A percentile compares a stretch with the other conserved stretches of the same genome.
phyloP scores from a whole-genome alignment of 2,329 filamentous ascomycete genomes.

The Penicillium frequentans region DNA sequence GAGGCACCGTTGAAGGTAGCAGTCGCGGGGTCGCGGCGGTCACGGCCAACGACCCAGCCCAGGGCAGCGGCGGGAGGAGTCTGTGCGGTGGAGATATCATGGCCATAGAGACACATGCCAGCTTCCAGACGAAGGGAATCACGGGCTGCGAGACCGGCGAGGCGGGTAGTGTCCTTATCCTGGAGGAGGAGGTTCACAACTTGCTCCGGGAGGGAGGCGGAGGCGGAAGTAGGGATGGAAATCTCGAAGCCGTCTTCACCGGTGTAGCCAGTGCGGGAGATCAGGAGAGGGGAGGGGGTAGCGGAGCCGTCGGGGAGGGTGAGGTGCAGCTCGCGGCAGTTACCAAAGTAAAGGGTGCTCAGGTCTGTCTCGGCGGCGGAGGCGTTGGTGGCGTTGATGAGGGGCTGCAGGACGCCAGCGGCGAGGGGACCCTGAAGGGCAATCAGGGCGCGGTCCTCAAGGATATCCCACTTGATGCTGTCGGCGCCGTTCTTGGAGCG shows the following conservation, averaged over 20 bases:
- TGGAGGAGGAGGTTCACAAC: slow-evolving; percentile 70
- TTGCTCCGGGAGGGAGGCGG: slow-evolving; percentile 43
- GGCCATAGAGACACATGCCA: slow-evolving; percentile 99
- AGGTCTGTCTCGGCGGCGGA: slow-evolving; percentile 53
- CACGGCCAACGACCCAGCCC: slow-evolving; percentile 81
- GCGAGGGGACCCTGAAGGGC: slow-evolving; percentile 86
- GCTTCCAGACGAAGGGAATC: slow-evolving; percentile 93
- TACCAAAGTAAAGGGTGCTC: slow-evolving; percentile 76
- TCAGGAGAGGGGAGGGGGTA: slow-evolving; percentile 59
- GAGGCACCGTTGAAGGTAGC: slow-evolving; percentile 85
- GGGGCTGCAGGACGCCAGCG: slow-evolving; percentile 64
- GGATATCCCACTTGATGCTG: slow-evolving; percentile 66
- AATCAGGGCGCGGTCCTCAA: slow-evolving; percentile 74
- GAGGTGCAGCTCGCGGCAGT: slow-evolving; percentile 66
- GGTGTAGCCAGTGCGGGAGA: slow-evolving; percentile 91
- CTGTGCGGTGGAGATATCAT: slow-evolving; percentile 81
- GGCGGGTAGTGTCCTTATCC: slow-evolving; percentile 65
- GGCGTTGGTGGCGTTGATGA: slow-evolving; percentile 55
- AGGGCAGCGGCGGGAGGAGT: slow-evolving; percentile 68
- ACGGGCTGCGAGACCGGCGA: slow-evolving; percentile 85
- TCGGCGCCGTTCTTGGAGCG: slow-evolving; percentile 52
- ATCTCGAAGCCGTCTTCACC: slow-evolving; percentile 99
- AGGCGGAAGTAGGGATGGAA: slow-evolving; percentile 70
- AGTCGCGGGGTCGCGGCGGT: slow-evolving; percentile 58
- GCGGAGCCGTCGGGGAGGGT: slow-evolving; percentile 57